These are phyloP conservation scores for Paraglomus brasilianum DNA, from an alignment of 192 early-diverging fungal species.

Conservation along the genomic window DNA sequence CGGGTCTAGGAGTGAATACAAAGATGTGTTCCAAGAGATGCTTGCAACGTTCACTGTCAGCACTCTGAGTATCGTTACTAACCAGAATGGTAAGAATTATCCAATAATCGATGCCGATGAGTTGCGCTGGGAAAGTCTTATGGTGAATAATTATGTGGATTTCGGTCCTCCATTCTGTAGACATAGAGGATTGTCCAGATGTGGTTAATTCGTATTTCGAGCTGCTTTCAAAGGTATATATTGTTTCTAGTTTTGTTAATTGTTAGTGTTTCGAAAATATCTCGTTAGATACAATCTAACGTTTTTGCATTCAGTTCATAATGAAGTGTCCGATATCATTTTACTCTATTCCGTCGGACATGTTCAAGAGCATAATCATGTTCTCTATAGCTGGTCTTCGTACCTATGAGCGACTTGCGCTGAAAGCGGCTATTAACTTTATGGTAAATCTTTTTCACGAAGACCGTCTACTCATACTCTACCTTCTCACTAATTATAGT, in stretches of 20 bases:
- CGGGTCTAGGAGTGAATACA: slow-evolving; percentile 40
- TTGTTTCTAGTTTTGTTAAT: background rate
- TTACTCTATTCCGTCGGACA: slow-evolving; percentile 46
- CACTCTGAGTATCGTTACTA: slow-evolving; percentile 33
- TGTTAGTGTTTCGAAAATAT: background rate
- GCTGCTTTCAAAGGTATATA: slow-evolving; percentile 47
- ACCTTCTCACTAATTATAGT: background rate
- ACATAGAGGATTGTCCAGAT: slow-evolving; percentile 55
- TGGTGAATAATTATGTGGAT: background rate
- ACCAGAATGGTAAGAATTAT: slow-evolving; percentile 29
- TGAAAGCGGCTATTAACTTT: slow-evolving; percentile 51
- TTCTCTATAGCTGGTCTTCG: slow-evolving; percentile 51
- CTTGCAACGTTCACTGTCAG: slow-evolving; percentile 16
- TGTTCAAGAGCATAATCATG: slow-evolving; percentile 43
- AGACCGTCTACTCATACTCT: background rate
- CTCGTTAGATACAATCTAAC: background rate
- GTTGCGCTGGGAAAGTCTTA: background rate
- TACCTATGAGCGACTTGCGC: slow-evolving; percentile 52
- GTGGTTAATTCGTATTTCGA: slow-evolving; percentile 50
- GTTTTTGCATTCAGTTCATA: slow-evolving; percentile 38
- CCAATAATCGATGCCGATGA: slow-evolving; percentile 21
- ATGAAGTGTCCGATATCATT: slow-evolving; percentile 51
- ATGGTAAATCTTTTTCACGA: slow-evolving; percentile 37
- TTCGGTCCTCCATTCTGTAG: slow-evolving; percentile 33
- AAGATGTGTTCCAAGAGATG: slow-evolving; percentile 29